Evolutionary conservation across 2,329 filamentous ascomycete species (phyloP).

Genomic region (Chalara sp.): DNA sequence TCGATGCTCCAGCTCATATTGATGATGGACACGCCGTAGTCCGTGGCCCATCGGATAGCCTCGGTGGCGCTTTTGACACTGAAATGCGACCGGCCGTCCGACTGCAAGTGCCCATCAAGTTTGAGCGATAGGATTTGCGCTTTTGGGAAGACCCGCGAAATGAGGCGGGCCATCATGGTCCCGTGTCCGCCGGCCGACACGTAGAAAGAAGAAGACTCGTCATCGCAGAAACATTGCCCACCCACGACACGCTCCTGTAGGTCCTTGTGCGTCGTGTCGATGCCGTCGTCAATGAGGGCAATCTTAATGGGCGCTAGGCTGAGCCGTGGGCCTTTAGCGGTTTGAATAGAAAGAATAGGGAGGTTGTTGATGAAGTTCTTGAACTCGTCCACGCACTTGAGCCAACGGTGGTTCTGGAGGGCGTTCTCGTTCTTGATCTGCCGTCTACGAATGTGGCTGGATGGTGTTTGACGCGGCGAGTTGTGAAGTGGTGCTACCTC

Average conservation of each 20-base stretch:
- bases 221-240: slow-evolving; percentile 23
- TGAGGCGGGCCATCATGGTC: slow-evolving; percentile 25
- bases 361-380: no score
- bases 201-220: slow-evolving; percentile 17
- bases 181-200: slow-evolving; percentile 24
- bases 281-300: slow-evolving; percentile 34
- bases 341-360: no score
- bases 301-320: slow-evolving; percentile 21
- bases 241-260: slow-evolving; percentile 20
- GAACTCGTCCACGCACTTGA: no score
- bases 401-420: no score
- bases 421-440: no score
- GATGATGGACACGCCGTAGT: slow-evolving; percentile 28
- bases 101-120: slow-evolving; percentile 12
- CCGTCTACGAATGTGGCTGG: no score
- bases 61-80: slow-evolving; percentile 24
- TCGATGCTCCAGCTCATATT: slow-evolving; percentile 34
- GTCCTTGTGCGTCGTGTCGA: slow-evolving; percentile 22
- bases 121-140: slow-evolving; percentile 17
- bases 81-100: slow-evolving; percentile 11
- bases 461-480: no score
- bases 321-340: no score
- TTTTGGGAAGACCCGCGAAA: slow-evolving; percentile 21
- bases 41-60: slow-evolving; percentile 27
- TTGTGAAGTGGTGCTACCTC: no score